phyloP scores from a whole-genome alignment of 371 early-diverging fungal genomes.

The Basidiobolus meristosporus region DNA sequence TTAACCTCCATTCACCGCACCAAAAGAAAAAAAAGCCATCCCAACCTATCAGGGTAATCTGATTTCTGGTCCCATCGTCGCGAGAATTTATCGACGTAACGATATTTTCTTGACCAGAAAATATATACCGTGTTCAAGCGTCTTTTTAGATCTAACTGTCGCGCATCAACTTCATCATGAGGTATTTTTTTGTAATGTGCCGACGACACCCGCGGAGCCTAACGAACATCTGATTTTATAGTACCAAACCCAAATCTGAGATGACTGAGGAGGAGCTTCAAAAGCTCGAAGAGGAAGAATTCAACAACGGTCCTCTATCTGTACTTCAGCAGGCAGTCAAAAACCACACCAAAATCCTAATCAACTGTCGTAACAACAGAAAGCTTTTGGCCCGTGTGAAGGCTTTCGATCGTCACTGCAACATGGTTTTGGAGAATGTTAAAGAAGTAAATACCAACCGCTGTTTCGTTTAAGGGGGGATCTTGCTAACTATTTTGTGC shows the following conservation, averaged over 20 bases:
- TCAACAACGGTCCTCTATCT: constrained; percentile 91
- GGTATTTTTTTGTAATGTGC: too few relatives aligned
- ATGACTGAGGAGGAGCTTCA: constrained; percentile 87
- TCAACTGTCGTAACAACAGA: constrained; percentile 91
- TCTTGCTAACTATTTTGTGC: not conserved
- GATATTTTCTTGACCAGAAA: too few relatives aligned
- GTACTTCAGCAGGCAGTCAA: constrained; percentile 87
- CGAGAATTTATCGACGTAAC: too few relatives aligned
- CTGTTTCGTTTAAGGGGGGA: not conserved
- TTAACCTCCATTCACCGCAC: too few relatives aligned
- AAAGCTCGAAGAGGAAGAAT: constrained; percentile 85
- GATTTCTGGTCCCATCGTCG: too few relatives aligned
- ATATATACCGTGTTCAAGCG: too few relatives aligned
- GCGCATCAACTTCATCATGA: too few relatives aligned
- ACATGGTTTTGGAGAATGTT: constrained; percentile 97
- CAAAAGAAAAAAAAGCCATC: too few relatives aligned
- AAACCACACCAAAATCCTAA: constrained; percentile 87
- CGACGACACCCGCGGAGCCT: too few relatives aligned
- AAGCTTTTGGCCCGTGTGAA: constrained; percentile 93
- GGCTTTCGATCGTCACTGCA: constrained; percentile 97
- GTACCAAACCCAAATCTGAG: constrained; percentile 56
- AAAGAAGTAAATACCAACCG: constrained; percentile 57
- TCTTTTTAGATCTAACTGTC: too few relatives aligned
- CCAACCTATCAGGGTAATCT: too few relatives aligned
- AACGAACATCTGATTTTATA: too few relatives aligned